Evolutionary conservation across 1,284 basidiomycete species (phyloP).

Genomic region (Takashimella tepidaria): DNA sequence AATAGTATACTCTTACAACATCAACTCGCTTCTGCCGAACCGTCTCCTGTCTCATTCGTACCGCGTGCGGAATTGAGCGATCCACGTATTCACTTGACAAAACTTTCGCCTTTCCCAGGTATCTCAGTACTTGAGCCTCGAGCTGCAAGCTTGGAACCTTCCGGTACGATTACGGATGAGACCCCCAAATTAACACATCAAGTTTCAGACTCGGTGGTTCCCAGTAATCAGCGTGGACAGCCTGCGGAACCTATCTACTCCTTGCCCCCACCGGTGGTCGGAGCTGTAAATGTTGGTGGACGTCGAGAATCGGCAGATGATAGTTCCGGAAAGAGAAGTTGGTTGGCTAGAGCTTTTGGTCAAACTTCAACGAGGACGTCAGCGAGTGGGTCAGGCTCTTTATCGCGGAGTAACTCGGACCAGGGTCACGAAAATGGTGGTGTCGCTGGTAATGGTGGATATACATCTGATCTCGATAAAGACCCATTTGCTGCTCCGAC

Average conservation of each 20-base stretch:
- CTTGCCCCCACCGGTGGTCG: constrained; percentile 17
- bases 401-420: background rate
- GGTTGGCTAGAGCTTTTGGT: constrained; percentile 28
- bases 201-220: constrained; percentile 23
- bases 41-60: constrained; percentile 55
- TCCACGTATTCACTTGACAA: constrained; percentile 57
- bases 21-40: constrained; percentile 25
- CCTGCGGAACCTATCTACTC: constrained; percentile 24
- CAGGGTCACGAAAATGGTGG: background rate
- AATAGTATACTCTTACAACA: constrained; percentile 36
- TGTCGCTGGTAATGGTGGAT: background rate
- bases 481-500: constrained; percentile 29
- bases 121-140: constrained; percentile 60
- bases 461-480: constrained; percentile 5
- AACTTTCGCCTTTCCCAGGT: constrained; percentile 83
- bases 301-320: constrained; percentile 26
- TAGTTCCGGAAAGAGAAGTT: constrained; percentile 23
- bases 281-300: background rate
- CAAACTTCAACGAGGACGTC: background rate
- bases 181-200: constrained; percentile 31
- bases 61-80: constrained; percentile 54
- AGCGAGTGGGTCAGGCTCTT: background rate
- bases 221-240: background rate
- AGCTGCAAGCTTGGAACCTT: constrained; percentile 42
- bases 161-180: constrained; percentile 8